These are phyloP conservation scores for Cytospora leucostoma DNA, from an alignment of 2,329 filamentous ascomycete genomes.

Conservation along the genomic window DNA sequence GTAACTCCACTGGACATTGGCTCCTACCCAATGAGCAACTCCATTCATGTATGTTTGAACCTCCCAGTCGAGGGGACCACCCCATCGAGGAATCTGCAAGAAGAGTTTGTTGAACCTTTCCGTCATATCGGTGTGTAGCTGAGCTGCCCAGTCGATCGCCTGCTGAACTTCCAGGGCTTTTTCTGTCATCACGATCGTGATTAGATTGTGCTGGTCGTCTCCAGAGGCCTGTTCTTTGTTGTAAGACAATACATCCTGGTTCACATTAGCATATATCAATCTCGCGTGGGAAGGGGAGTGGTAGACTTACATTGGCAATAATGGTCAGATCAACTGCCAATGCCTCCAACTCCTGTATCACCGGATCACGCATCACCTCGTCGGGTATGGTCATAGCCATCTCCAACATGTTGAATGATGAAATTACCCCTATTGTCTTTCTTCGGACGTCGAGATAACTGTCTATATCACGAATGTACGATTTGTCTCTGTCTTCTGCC, in stretches of 20 bases:
- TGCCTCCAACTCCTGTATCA: slow-evolving; percentile 29
- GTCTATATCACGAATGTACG: slow-evolving; percentile 29
- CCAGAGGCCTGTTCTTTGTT: slow-evolving; percentile 34
- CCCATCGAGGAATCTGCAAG: slow-evolving; percentile 24
- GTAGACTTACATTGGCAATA: slow-evolving; percentile 33
- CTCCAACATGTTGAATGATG: slow-evolving; percentile 33
- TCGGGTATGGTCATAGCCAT: slow-evolving; percentile 33
- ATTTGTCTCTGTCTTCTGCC: slow-evolving; percentile 29
- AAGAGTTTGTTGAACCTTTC: slow-evolving; percentile 27
- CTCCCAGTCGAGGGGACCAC: slow-evolving; percentile 28
- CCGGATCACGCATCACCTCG: slow-evolving; percentile 28
- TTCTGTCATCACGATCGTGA: slow-evolving; percentile 34
- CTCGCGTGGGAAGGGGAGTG: not conserved
- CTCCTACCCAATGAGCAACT: slow-evolving; percentile 32
- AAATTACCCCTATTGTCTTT: slow-evolving; percentile 32
- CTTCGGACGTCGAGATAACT: slow-evolving; percentile 33
- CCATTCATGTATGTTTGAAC: slow-evolving; percentile 28
- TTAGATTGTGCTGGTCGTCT: slow-evolving; percentile 37
- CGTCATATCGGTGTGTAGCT: slow-evolving; percentile 19
- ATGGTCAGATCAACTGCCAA: slow-evolving; percentile 33
- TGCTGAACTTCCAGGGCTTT: slow-evolving; percentile 23
- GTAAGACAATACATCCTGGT: slow-evolving; percentile 35
- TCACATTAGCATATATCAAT: not conserved
- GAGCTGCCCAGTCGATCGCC: slow-evolving; percentile 27
- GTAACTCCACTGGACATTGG: slow-evolving; percentile 33